Evolutionary conservation across 108 stramenopile species (phyloP).

Genomic region (Epipyxis sp.): DNA sequence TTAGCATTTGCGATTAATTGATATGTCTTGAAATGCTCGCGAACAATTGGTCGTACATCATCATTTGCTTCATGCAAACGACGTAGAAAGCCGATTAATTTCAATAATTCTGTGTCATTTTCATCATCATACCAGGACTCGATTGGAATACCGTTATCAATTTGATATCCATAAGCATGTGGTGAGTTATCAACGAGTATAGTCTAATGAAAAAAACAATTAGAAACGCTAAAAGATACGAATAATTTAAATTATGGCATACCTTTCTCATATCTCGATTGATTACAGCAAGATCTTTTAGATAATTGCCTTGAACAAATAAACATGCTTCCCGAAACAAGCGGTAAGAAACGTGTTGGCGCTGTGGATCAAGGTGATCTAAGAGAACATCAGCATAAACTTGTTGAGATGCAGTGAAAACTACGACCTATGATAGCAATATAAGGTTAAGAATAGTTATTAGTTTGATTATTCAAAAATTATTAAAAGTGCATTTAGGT

Average conservation of each 20-base stretch:
- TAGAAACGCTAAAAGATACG: no score
- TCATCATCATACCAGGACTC: constrained; percentile 96
- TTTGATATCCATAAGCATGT: constrained; percentile 83
- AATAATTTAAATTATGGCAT: no score
- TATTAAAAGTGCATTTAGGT: no score
- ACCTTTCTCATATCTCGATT: constrained; percentile 66
- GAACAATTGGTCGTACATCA: constrained; percentile 73
- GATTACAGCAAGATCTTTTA: constrained; percentile 77
- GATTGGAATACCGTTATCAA: constrained; percentile 95
- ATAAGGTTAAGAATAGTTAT: no score
- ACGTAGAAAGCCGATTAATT: constrained; percentile 77
- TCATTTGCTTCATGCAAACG: constrained; percentile 59
- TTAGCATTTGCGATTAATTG: constrained; percentile 56
- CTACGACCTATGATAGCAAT: constrained; percentile 63
- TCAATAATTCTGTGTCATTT: constrained; percentile 77
- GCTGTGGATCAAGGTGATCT: constrained; percentile 87
- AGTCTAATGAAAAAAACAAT: constrained; percentile 41
- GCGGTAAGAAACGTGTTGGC: constrained; percentile 75
- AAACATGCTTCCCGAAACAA: constrained; percentile 91
- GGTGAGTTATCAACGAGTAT: constrained; percentile 94
- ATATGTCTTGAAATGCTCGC: constrained; percentile 66
- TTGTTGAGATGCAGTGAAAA: constrained; percentile 90
- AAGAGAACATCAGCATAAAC: constrained; percentile 89
- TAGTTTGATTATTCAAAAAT: no score
- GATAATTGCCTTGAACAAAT: constrained; percentile 56